Evolutionary conservation across 1,139 yeast genomes (phyloP).

Genomic region (Nakaseomyces glabratus): DNA sequence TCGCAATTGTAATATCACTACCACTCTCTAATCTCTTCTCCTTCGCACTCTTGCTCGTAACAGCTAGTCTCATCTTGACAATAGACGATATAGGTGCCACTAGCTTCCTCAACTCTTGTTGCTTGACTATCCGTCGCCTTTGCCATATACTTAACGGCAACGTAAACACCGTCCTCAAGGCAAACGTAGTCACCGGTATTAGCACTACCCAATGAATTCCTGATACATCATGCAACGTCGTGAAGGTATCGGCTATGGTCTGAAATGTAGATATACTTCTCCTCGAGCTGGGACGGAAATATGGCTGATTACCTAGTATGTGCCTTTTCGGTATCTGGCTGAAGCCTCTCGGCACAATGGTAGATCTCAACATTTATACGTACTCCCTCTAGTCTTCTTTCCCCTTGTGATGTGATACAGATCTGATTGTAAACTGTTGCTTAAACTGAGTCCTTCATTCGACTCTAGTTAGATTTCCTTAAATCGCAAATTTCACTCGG

Average conservation of each 20-base stretch:
- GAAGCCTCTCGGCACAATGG: too few relatives aligned
- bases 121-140: constrained; percentile 59
- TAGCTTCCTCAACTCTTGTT: constrained; percentile 59
- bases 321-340: too few relatives aligned
- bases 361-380: too few relatives aligned
- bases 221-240: constrained; percentile 40
- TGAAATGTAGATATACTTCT: constrained; percentile 17
- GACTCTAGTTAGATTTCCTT: too few relatives aligned
- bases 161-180: constrained; percentile 57
- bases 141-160: constrained; percentile 71
- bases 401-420: too few relatives aligned
- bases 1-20: constrained; percentile 10
- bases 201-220: constrained; percentile 79
- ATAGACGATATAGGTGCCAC: constrained; percentile 71
- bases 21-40: constrained; percentile 9
- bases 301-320: too few relatives aligned
- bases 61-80: constrained; percentile 60
- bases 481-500: too few relatives aligned
- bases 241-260: constrained; percentile 21
- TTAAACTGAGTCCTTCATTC: too few relatives aligned
- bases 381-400: too few relatives aligned
- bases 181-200: constrained; percentile 65
- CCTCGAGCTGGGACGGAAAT: too few relatives aligned
- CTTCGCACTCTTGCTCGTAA: constrained; percentile 29
- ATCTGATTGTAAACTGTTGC: too few relatives aligned